Evolutionary conservation across 1,139 yeast genomes (phyloP), one percentile per base, ranked within the genome.

Genomic region (Pichia sp.): DNA sequence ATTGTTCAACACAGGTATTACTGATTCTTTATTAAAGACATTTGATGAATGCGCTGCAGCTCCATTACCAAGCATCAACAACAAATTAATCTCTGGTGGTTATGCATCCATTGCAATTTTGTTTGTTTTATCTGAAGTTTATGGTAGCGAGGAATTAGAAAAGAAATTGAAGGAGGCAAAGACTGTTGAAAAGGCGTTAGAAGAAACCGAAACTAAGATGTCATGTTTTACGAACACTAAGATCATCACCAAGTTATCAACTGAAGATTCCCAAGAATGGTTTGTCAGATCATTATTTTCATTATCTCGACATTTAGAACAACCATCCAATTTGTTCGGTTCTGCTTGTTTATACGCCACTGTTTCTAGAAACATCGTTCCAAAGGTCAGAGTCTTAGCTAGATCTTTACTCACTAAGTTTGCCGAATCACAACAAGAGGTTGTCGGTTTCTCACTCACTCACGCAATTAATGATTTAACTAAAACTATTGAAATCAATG

Each of bases 231-330:
- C 73, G 6, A 76, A 70, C 49, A 54, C 70, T 4, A 77, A 76
- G 52, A 71, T 81, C 7, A 73, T 73, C 53, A 66, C 76, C 24
- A 83, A 83, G 56, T 67, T 82, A 35, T 40, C 64, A 0, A 60
- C 73, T 2, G 63, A 61, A 1, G 67, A 62, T 7, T 85, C 81
- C 50, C 73, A 71, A 44, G 46, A 54, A n/a, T 81, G 85, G 87
- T 76, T 73, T 50, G 64, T 73, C 7, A 63, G 68, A 45, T 75
- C 84, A 0, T 62, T 83, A 38, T 50, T 44, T 37, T 42, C 58
- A 4, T 38, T 55, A 10, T 45, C 55, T 37, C 42, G 32, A 18
- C 36, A 39, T 22, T 30, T 59, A 2, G 17, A 19, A 3, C 56
- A 56, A 4, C 42, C 63, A 7, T 46, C 52, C 1, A 12, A 40